Evolutionary conservation across 1,284 basidiomycete species (phyloP).

Genomic region (Puccinia horiana): DNA sequence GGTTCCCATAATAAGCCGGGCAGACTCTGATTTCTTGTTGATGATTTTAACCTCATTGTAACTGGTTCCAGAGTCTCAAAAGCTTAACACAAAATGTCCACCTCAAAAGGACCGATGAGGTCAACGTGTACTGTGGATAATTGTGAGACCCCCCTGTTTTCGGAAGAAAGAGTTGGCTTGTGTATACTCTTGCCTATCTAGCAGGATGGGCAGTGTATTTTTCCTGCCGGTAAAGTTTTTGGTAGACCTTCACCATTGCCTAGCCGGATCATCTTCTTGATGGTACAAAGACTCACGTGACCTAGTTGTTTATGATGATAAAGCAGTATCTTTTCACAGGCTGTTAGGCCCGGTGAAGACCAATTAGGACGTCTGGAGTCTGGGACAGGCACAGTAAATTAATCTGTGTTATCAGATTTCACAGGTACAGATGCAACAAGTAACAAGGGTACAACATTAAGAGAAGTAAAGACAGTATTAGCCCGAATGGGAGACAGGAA

Average conservation of each 20-base stretch:
- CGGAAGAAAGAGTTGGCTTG: background rate
- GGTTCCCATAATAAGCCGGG: background rate
- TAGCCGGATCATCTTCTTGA: background rate
- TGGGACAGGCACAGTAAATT: background rate
- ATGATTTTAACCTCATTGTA: conserved; percentile 1
- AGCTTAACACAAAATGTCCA: background rate
- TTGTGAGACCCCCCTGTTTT: background rate
- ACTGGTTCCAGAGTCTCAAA: background rate
- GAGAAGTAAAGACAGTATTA: no score
- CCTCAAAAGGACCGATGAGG: conserved; percentile 2
- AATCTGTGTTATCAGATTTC: no score
- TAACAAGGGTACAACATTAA: background rate
- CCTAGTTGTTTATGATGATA: background rate
- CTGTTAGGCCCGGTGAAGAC: no score
- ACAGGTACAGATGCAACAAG: background rate
- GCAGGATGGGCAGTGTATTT: background rate
- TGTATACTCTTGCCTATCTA: background rate
- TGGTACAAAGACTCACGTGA: background rate
- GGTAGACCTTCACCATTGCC: background rate
- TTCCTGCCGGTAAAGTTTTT: background rate
- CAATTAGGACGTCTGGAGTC: no score
- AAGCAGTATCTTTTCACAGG: background rate
- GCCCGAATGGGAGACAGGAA: no score
- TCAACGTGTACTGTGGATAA: background rate
- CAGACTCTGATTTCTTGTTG: background rate